Percentiles rank a stretch among this genome's conserved stretches.
Evolutionary conservation across 2,329 filamentous ascomycete genomes (phyloP).

Genomic region (Neonectria hederae): DNA sequence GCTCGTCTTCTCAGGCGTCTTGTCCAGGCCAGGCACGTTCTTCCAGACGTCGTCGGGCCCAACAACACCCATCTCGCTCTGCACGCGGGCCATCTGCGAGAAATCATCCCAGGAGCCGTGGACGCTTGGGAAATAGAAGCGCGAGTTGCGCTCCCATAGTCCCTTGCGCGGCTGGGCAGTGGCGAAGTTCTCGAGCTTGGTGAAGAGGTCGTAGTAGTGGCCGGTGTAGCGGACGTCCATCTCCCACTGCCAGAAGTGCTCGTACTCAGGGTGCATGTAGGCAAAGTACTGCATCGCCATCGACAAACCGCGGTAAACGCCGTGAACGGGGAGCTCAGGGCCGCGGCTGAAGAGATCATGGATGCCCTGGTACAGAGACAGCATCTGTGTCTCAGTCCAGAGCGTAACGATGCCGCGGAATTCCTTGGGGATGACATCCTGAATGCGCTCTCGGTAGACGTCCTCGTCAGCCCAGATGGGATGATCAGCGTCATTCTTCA

Average conservation of each 20-base stretch:
- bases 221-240: conserved; percentile 93
- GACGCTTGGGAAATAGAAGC: conserved; percentile 80
- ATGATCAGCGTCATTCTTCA: conserved; percentile 77
- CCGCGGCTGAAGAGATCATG: conserved; percentile 77
- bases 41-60: conserved; percentile 75
- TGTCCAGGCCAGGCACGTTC: conserved; percentile 54
- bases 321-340: conserved; percentile 81
- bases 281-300: conserved; percentile 97
- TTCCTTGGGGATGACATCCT: conserved; percentile 78
- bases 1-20: conserved; percentile 47
- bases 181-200: conserved; percentile 75
- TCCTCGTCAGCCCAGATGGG: conserved; percentile 82
- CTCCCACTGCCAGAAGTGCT: conserved; percentile 95
- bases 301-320: conserved; percentile 89
- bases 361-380: conserved; percentile 86
- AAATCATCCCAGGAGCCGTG: conserved; percentile 86
- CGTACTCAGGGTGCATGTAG: conserved; percentile 86
- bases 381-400: conserved; percentile 96
- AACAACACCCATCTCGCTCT: conserved; percentile 75
- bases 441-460: conserved; percentile 72
- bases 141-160: conserved; percentile 81
- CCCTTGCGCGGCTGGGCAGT: conserved; percentile 79
- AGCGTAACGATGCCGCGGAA: conserved; percentile 89
- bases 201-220: conserved; percentile 81
- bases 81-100: conserved; percentile 75